Conservation (phyloP, 1,284 basidiomycete species). For the Neonothopanus nambi region DNA sequence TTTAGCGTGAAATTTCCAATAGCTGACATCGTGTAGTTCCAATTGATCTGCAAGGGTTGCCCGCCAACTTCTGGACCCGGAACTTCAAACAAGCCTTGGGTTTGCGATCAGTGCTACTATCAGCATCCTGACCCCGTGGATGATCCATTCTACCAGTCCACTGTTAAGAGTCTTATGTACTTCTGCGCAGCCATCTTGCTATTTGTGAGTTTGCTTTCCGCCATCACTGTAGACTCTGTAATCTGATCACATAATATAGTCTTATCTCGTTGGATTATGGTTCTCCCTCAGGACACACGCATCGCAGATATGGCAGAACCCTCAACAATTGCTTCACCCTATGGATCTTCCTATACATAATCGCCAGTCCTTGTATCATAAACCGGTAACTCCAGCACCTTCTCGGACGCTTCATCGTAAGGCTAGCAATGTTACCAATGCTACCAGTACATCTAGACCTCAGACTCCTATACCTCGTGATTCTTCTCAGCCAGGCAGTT, state of each 20-base stretch:
- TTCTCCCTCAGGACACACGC: constrained; percentile 99
- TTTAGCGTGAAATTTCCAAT: background rate
- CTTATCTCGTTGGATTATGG: constrained; percentile 97
- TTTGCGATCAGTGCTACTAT: constrained; percentile 93
- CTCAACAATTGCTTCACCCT: constrained; percentile 78
- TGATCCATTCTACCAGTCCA: constrained; percentile 96
- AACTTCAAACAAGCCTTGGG: constrained; percentile 63
- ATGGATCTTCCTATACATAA: constrained; percentile 61
- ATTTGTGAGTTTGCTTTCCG: constrained; percentile 63
- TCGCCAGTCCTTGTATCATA: constrained; percentile 76
- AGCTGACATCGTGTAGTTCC: constrained; percentile 59
- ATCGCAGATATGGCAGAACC: constrained; percentile 99
- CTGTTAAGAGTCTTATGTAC: constrained; percentile 93
- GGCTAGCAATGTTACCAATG: constrained; percentile 42
- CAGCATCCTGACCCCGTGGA: constrained; percentile 89
- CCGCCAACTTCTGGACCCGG: constrained; percentile 46
- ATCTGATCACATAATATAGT: constrained; percentile 47
- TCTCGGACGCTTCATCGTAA: constrained; percentile 38
- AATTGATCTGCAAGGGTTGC: constrained; percentile 92
- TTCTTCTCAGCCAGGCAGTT: constrained; percentile 24
- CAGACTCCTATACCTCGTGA: constrained; percentile 42
- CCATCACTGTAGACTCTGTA: background rate
- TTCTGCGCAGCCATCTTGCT: constrained; percentile 89
- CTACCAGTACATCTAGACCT: constrained; percentile 36
- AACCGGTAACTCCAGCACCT: constrained; percentile 40